Base-by-base conservation (phyloP, 768 basidiomycete species). In the Agaricus blazei region DNA sequence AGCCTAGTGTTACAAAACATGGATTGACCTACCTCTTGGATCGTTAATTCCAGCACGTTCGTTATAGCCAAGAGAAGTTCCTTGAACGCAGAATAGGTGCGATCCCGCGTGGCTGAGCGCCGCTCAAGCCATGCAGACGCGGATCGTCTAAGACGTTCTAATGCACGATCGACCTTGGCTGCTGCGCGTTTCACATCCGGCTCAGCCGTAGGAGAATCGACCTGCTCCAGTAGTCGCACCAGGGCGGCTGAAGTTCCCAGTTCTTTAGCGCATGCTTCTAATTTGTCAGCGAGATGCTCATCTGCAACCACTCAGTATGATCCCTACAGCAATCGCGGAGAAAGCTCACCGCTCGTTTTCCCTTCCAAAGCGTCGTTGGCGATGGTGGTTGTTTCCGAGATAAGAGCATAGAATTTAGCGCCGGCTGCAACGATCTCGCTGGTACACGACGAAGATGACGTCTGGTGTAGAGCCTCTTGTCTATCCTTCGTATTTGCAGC, bases 101-200 rank as follows among this genome's bases (percentile, higher is more conserved):
- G n/a, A 38, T 49, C 41, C 4, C 45, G 34, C 4, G 62, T 28
- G 29, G 53, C 47, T 4, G 57, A 59, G 29, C 24, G n/a, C 9
- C 54, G 47, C 40, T 85, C 85, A 15, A 87, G 51, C 19, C 74
- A 59, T 45, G 76, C 80, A 34, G 81, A 60, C 11, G 72, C 70
- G n/a, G 71, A 68, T 50, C 84, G 75, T 19, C 85, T 74, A 12
- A 84, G 61, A 49, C 81, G 72, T 64, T 88, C 87, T 9, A 89
- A 58, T 0, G 83, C 79, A 26, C 85, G 76, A 49, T 81, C 78
- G 12, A 85, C 68, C 65, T 87, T 89, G 23, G 71, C 75, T 19
- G 68, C 69, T 31, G 74, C 68, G 1, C 77, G 75, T 8, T 50
- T 51, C 19, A 71, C 41, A 23, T 78, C 75, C n/a, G 71, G 70